Percentiles rank a stretch among this genome's conserved stretches.
phyloP scores from a whole-genome alignment of 345 rosid genomes.

The Eucalyptus virginea region DNA sequence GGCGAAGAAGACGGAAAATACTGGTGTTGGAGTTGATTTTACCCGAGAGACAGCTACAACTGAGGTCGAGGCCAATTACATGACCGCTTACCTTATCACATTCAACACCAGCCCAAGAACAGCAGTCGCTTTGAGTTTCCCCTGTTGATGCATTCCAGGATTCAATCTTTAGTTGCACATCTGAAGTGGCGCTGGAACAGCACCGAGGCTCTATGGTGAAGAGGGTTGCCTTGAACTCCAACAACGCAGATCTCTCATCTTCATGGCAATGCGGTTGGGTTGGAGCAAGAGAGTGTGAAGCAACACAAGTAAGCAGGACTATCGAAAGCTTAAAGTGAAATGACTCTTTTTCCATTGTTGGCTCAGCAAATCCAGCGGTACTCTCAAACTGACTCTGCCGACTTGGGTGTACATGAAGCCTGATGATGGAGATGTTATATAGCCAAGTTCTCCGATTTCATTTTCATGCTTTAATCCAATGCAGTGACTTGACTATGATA shows the following conservation, averaged over 20 bases:
- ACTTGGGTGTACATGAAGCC: neutral
- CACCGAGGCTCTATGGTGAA: neutral
- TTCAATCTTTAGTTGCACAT: neutral
- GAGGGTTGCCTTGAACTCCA: neutral
- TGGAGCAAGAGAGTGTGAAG: neutral
- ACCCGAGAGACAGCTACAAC: neutral
- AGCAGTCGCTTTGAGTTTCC: neutral
- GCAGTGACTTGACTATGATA: too few relatives aligned
- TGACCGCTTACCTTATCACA: neutral
- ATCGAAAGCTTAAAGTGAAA: neutral
- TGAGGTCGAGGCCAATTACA: neutral
- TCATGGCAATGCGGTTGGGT: neutral
- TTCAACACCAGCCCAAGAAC: neutral
- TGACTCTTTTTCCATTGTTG: neutral
- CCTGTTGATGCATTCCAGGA: neutral
- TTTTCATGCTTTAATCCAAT: too few relatives aligned
- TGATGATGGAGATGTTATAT: neutral
- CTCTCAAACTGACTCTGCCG: neutral
- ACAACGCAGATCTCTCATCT: neutral
- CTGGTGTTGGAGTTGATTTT: neutral
- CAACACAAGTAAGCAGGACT: neutral
- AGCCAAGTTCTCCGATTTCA: too few relatives aligned
- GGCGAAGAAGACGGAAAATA: neutral
- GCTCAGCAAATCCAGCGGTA: accelerated
- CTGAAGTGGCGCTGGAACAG: neutral